Evolutionary conservation across 1,284 basidiomycete species (phyloP), one percentile per base, ranked within the genome.

Genomic region (Phellinidium pouzarii): DNA sequence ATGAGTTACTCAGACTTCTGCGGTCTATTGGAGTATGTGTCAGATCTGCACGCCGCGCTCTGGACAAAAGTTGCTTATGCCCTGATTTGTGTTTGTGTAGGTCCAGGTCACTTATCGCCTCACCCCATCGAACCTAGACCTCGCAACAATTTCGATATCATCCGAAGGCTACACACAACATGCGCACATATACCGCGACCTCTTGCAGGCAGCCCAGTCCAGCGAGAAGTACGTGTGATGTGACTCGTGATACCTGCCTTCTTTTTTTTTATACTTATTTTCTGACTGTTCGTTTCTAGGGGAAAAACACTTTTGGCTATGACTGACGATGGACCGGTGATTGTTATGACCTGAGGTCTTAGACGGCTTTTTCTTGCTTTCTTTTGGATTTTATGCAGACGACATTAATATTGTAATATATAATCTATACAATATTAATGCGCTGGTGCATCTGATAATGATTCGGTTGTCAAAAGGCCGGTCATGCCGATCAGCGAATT

Each of bases 21-120:
- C 76, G 78, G 43, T 71, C 77, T 6, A 74, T 75, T 53, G 84
- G 82, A 59, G 84, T 87, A 62, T 58, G 78, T 64, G 48, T 53
- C 38, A 36, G 47, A 8, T 53, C 36, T 50, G 12, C 25, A 44
- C 58, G n/a, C n/a, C n/a, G n/a, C n/a, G n/a, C n/a, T n/a, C n/a
- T n/a, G n/a, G n/a, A n/a, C n/a, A n/a, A n/a, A n/a, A n/a, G n/a
- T n/a, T n/a, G n/a, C n/a, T n/a, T n/a, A n/a, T n/a, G n/a, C n/a
- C n/a, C 25, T 40, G 17, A 12, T 25, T 3, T 23, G 14, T 37
- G 9, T 20, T 25, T 23, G 19, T 22, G 17, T 61, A 84, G 82
- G 69, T 84, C 36, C 64, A 74, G 41, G 79, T 80, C 3, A 78
- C 79, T 0, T 84, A 85, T 61, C 73, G 71, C 14, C 70, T 85